Evolutionary conservation across 345 rosid species (phyloP), one percentile per base, ranked within the genome.

Genomic region (Microthlaspi erraticum): DNA sequence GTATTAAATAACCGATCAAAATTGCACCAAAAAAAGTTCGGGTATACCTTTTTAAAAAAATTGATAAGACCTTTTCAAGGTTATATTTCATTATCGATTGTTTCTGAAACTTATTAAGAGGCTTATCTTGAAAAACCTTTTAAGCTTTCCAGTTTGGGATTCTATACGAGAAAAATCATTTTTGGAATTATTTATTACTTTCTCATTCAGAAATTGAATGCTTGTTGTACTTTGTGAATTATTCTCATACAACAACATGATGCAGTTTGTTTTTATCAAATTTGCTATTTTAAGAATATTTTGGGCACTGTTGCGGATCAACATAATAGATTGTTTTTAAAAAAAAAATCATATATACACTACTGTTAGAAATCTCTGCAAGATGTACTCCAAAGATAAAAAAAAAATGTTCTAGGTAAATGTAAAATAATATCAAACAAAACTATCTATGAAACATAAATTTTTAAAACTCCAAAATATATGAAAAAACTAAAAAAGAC

Each of bases 61-160:
- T n/a, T n/a, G n/a, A n/a, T n/a, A n/a, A n/a, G n/a, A n/a, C n/a
- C n/a, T n/a, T n/a, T n/a, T n/a, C n/a, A n/a, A n/a, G n/a, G 70
- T 64, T 56, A 55, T 29, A 55, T 46, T 13, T 64, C 77, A 29
- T 29, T 36, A 19, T 64, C 34, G 14, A 44, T n/a, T 52, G 29
- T 20, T 50, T 70, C 19, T 10, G 39, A 37, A 38, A 29, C 60
- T 49, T 34, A 33, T 13, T 64, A 36, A 4, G 33, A 7, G n/a
- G 58, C 74, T 61, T 71, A 12, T 70, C 60, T 70, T 52, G 36
- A 23, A 36, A 32, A 38, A 12, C 66, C 16, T 2, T 12, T 6
- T 3, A 49, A n/a, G 23, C 60, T 36, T 39, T 41, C 37, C 39
- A 49, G 43, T 60, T 60, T 39, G 52, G 53, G 53, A 37, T 71